Evolutionary conservation across 1,284 basidiomycete species (phyloP), one percentile per base, ranked within the genome.

Genomic region (Sanghuangporus sanghuang): DNA sequence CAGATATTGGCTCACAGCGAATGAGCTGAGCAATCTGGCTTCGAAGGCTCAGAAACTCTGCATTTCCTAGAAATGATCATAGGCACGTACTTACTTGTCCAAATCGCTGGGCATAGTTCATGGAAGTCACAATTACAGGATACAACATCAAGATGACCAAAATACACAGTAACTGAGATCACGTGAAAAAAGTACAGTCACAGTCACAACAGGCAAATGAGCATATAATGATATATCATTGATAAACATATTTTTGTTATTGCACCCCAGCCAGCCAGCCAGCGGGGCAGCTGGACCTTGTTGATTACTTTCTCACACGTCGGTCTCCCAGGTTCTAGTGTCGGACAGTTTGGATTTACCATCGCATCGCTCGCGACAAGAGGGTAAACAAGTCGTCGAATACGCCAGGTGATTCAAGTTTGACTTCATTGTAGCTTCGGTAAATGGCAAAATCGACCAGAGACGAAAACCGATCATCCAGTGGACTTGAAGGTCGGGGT

Each of bases 1-100:
- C 95, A 21, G 93, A 92, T 70, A 98, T 95, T 63, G 90, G 89
- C 73, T 96, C 93, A 77, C 95, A 97, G 68, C 90, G 87, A 73
- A 87, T 86, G 58, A 97, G 85, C 74, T 96, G 94, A 69, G 89
- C 90, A 66, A 95, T 95, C 80, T 95, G 93, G 71, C 90, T 86
- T 67, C 7, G 57, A 11, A 42, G 44, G 35, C 32, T 35, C 49
- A 42, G 23, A n/a, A 7, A 42, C 9, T 16, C 39, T 36, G 49
- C 58, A 2, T 21, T 40, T 23, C 32, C 44, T 59, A 44, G 42
- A 38, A 23, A 53, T 4, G 49, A 53, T 16, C 27, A 59, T 54
- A 23, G 11, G 36, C 32, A 58, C 36, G 62, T 23, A 65, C 76
- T 71, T 72, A 82, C 79, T 76, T 77, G 71, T 82, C 79, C 67